Base-by-base conservation (phyloP, 2,329 filamentous ascomycete species). In the Podosphaera aphanis region DNA sequence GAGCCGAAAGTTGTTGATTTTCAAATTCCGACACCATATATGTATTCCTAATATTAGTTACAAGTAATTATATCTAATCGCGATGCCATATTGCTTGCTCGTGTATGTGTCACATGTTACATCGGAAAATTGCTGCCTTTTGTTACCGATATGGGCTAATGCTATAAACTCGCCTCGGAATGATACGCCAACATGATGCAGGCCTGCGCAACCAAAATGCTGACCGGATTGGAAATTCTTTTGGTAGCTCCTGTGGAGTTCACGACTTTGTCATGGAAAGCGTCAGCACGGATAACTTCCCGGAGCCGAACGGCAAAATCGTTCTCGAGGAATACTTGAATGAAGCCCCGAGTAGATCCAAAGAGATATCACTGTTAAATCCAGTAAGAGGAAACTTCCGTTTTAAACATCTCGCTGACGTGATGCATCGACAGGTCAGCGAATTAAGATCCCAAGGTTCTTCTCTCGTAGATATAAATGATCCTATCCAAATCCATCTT, bases 401-500 rank as follows among this genome's bases (percentile, higher is more conserved):
- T 16, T 31, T 27, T 38, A 10, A 36, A 23, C 2, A 43, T 4
- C n/a, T 19, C 19, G 31, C 49, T 55, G 47, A 54, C 25, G 25
- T 41, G 4, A 38, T 10, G 19, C 13, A 31, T 46, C n/a, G 21
- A 5, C 51, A 74, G 73, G 60, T 66, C 58, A 74, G 71, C 53
- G 50, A 62, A 33, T 62, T 64, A 25, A 66, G 67, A 44, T 65
- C 67, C 10, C 70, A 71, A 51, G 76, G 67, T 54, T 73, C 72
- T 18, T 63, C 62, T 3, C 64, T 71, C 10, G 67, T 77, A 52
- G 72, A 79, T 54, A 65, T 78, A 45, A 73, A 74, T 51, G 81
- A 83, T 60, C 73, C 69, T 49, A 81, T 98, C 39, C 80, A 85
- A 55, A 77, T 93, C 60, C 92, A 95, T 60, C 66, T 98, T 41